Evolutionary conservation across 2,329 filamentous ascomycete genomes (phyloP).

Genomic region (Neurospora sp.): DNA sequence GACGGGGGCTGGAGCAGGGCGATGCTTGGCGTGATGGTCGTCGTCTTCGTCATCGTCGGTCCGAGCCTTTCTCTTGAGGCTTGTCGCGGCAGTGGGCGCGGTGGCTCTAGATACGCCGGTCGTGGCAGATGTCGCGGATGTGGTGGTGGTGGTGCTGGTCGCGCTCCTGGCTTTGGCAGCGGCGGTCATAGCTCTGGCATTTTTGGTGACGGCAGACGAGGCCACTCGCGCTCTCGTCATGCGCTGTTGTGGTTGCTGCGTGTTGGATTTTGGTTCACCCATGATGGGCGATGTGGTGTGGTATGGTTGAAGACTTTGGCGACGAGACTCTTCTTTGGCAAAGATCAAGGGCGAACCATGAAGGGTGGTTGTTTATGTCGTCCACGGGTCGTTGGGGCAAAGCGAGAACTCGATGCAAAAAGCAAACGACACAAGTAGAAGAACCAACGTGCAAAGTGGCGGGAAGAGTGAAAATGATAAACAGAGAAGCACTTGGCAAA

Average conservation of each 20-base stretch:
- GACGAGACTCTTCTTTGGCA: background rate
- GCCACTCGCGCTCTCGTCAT: conserved; percentile 44
- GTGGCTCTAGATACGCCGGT: conserved; percentile 26
- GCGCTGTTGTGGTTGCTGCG: conserved; percentile 47
- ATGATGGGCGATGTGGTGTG: conserved; percentile 25
- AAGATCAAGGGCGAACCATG: background rate
- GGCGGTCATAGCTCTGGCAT: conserved; percentile 38
- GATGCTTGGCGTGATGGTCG: conserved; percentile 23
- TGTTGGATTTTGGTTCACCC: conserved; percentile 25
- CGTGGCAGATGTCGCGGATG: conserved; percentile 22
- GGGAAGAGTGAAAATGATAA: background rate
- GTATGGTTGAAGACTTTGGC: background rate
- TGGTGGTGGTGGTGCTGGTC: conserved; percentile 26
- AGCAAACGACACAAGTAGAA: background rate
- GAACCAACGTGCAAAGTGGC: background rate
- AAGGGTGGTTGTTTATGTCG: background rate
- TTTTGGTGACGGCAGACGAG: conserved; percentile 28
- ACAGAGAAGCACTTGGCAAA: background rate
- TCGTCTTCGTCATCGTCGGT: conserved; percentile 42
- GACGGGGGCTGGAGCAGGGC: conserved; percentile 2
- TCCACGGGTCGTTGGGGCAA: background rate
- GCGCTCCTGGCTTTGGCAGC: conserved; percentile 37
- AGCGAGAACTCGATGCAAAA: background rate
- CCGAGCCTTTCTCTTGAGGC: conserved; percentile 44
- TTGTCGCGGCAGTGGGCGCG: conserved; percentile 17